Evolutionary conservation across 2,329 filamentous ascomycete species (phyloP).

Genomic region (Cytospora paraplurivora): DNA sequence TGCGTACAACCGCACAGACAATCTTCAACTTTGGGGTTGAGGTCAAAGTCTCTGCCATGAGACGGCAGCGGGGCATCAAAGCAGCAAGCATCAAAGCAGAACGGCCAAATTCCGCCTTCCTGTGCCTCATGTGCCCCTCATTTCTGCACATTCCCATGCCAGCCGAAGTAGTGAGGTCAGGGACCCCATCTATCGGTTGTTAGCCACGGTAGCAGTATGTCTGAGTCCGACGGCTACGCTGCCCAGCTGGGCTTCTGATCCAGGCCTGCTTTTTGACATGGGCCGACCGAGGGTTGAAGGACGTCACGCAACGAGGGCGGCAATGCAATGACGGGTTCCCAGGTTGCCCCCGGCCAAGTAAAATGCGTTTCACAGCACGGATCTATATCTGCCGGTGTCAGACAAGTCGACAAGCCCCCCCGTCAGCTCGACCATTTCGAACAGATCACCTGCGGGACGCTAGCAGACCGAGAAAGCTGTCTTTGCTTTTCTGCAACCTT

Average conservation of each 20-base stretch:
- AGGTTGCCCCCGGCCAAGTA: background rate
- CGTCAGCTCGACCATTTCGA: background rate
- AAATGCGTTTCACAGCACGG: conserved; percentile 8
- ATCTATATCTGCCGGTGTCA: conserved; percentile 1
- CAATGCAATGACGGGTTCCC: conserved; percentile 2
- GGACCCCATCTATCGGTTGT: background rate
- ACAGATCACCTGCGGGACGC: background rate
- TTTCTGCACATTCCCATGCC: conserved; percentile 14
- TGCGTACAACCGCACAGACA: background rate
- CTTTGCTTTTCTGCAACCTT: background rate
- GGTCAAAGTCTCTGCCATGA: background rate
- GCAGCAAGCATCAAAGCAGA: background rate
- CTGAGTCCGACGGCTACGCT: background rate
- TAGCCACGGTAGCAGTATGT: background rate
- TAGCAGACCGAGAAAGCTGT: background rate
- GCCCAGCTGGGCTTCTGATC: background rate
- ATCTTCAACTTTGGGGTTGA: conserved; percentile 7
- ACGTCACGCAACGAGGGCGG: background rate
- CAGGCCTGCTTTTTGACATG: background rate
- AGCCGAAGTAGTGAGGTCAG: background rate
- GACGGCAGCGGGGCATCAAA: background rate
- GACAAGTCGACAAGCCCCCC: background rate
- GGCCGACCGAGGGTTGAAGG: background rate
- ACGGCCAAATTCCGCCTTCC: conserved; percentile 14
- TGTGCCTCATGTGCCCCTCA: background rate